Evolutionary conservation across 2,329 filamentous ascomycete species (phyloP), one percentile per base, ranked within the genome.

Genomic region (Simplicillium sp.): DNA sequence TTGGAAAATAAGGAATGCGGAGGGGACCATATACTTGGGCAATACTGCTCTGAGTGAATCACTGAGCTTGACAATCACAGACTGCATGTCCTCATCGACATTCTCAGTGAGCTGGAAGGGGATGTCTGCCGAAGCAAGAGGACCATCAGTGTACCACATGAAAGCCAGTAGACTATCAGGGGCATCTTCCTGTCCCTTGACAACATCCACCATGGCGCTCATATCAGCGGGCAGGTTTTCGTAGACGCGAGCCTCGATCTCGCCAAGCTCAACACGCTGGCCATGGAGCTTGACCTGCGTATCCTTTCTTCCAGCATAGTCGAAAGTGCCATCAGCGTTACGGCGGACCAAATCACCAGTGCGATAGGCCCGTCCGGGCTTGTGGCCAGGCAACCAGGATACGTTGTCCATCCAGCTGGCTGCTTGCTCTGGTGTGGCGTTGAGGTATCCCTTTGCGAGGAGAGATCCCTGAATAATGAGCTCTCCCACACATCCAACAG

Each of bases 231-330:
- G 35, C 5, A 42, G 36, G 11, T 8, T 34, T 12, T 34, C n/a
- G 9, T 25, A 9, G 14, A 42, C 13, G 9, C 29, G 40, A 11
- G 35, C 9, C 29, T 46, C 44, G 16, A 46, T 39, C 16, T 44
- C 44, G 32, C 29, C 39, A 3, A 69, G 57, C 54, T 69, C 76
- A 43, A 72, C 58, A 41, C 71, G 53, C 41, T 66, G 75, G 35
- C 77, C 77, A 20, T 66, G 62, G 12, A 77, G 52, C 49, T 77
- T 77, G 34, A 76, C 63, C 50, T 76, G 71, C 1, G 60, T 61
- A 48, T 76, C 72, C 46, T 70, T 71, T 33, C 73, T 59, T 36
- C 69, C 70, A 39, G 69, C 46, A 40, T 60, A 67, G 1, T 54
- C 44, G 14, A 68, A 52, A 12, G 46, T 46, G 14, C 61, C 59